These are phyloP conservation scores for Teunomyces atbi DNA, from an alignment of 805 yeast species.

Conservation along the genomic window DNA sequence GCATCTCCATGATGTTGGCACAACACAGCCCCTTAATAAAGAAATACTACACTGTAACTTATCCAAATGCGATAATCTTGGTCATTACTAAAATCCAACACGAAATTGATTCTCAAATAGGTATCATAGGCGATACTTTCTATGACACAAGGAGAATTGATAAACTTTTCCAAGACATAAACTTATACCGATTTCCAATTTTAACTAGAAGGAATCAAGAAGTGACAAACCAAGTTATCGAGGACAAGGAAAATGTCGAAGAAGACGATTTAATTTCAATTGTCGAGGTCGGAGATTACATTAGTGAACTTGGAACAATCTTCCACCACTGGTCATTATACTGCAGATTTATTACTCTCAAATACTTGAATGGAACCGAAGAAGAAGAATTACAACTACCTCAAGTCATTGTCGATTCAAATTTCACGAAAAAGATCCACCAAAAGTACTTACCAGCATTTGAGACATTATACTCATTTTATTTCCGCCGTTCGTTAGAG, in stretches of 20 bases:
- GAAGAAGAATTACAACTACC: conserved; percentile 43
- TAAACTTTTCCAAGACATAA: conserved; percentile 53
- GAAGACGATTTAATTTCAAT: conserved; percentile 46
- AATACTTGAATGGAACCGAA: conserved; percentile 44
- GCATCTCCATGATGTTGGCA: conserved; percentile 75
- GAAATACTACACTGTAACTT: conserved; percentile 56
- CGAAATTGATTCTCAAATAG: conserved; percentile 92
- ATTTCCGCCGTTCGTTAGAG: conserved; percentile 74
- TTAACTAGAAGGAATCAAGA: conserved; percentile 17
- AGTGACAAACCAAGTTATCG: conserved; percentile 10
- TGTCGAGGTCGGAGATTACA: conserved; percentile 63
- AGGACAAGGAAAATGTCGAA: conserved; percentile 20
- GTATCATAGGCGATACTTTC: conserved; percentile 81
- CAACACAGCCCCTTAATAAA: conserved; percentile 83
- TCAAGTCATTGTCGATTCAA: conserved; percentile 49
- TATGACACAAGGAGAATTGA: conserved; percentile 68
- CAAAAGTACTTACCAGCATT: conserved; percentile 57
- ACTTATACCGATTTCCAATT: conserved; percentile 42
- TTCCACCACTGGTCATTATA: conserved; percentile 85
- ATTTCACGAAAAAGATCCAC: conserved; percentile 55
- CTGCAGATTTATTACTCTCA: conserved; percentile 64
- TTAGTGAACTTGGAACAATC: conserved; percentile 71
- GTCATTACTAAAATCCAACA: conserved; percentile 74
- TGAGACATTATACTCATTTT: conserved; percentile 61
- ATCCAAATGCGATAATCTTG: conserved; percentile 55